phyloP scores from a whole-genome alignment of 495 filamentous ascomycete species.

The Pseudevernia furfuracea region DNA sequence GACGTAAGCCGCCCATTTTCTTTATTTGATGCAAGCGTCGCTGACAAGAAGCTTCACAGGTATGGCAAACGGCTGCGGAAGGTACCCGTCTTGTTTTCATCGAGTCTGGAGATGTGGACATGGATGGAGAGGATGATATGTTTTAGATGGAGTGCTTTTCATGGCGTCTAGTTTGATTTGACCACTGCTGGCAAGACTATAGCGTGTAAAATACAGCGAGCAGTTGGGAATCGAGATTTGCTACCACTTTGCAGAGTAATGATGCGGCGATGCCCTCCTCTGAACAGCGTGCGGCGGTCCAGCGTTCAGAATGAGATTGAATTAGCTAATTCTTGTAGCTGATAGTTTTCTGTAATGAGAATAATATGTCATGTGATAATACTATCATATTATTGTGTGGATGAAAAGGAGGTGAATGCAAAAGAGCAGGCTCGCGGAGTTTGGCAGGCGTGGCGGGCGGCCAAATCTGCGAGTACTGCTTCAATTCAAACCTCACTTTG shows the following conservation, averaged over 20 bases:
- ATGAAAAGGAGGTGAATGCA: not conserved
- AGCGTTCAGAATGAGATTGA: too few species aligned
- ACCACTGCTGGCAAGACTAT: not conserved
- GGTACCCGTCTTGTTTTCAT: slow-evolving; percentile 82
- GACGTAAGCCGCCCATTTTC: slow-evolving; percentile 58
- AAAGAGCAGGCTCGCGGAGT: not conserved
- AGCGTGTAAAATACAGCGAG: not conserved
- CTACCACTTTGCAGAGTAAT: too few species aligned
- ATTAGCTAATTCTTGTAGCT: too few species aligned
- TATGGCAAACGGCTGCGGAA: slow-evolving; percentile 90
- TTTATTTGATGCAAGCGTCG: slow-evolving; percentile 24
- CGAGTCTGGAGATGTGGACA: slow-evolving; percentile 49
- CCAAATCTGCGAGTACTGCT: too few species aligned
- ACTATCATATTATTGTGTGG: too few species aligned
- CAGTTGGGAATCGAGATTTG: not conserved
- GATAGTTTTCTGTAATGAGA: too few species aligned
- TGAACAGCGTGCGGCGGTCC: too few species aligned
- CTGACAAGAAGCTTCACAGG: slow-evolving; percentile 42
- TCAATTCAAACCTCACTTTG: too few species aligned
- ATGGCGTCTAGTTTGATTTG: slow-evolving; percentile 1
- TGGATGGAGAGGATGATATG: slow-evolving; percentile 20
- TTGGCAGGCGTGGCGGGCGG: too few species aligned
- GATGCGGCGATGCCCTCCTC: too few species aligned
- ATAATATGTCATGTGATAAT: too few species aligned
- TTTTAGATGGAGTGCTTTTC: not conserved